Base-by-base conservation (phyloP, 306 rosid genomes). In the Vigna hirtella region DNA sequence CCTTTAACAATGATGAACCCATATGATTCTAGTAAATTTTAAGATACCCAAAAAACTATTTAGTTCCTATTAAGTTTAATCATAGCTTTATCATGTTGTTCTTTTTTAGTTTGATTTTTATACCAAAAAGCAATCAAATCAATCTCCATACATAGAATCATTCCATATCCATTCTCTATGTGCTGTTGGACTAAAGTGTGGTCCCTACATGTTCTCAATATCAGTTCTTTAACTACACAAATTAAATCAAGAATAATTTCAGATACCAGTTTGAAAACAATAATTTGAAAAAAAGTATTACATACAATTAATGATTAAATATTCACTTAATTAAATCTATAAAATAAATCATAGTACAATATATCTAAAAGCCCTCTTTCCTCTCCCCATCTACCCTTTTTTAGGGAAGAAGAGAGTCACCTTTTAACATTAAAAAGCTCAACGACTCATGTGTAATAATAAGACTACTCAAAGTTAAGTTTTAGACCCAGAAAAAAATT, bases 131-230 rank as follows among this genome's bases (percentile, higher is more conserved):
- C 3, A 40, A 65, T 40, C 48, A 65, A 65, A 65, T 40, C 72
- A 42, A 43, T 66, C 34, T 18, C 32, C 5, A 66, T 40, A 10
- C 11, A 11, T 18, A 40, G 9, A 66, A 40, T 17, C 71, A 40
- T 17, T 66, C 10, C 32, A 8, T 9, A 18, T 38, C 51, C 17
- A 17, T 18, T 66, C 34, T 20, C 24, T 34, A n/a, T 64, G 17
- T 66, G 53, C 12, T 43, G 4, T 43, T 20, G 53, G 34, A 66
- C n/a, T 38, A 9, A 18, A 42, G 43, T 42, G 34, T 22, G 34
- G 72, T 66, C 72, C 71, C 53, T 66, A 20, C 50, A 10, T 5
- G 52, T 40, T 66, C n/a, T 20, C 53, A 42, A 43, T 11, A 40
- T 18, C 22, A 66, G 53, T 42, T 38, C 36, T 5, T 66, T 66